Conservation (phyloP, 169 alveolate species). For the Eimeria necatrix region DNA sequence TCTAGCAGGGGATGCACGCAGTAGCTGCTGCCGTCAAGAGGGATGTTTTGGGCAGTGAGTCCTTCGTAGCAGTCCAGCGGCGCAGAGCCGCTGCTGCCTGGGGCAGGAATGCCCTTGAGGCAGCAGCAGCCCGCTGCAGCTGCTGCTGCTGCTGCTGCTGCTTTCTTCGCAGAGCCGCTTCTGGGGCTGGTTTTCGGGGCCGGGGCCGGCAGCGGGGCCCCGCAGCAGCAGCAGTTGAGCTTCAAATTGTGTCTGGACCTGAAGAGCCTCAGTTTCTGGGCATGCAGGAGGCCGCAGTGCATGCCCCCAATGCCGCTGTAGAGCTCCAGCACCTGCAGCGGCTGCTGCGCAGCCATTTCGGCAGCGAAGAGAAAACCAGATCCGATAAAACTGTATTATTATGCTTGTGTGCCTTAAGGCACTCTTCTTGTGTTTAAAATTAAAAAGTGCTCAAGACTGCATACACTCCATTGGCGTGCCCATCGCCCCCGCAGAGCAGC, state of each 20-base stretch:
- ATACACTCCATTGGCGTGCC: too few species aligned
- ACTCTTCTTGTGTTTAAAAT: too few species aligned
- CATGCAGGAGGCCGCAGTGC: conserved; percentile 73
- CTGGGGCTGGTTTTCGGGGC: background rate
- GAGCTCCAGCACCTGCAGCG: background rate
- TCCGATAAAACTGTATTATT: background rate
- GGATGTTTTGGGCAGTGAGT: background rate
- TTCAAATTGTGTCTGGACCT: background rate
- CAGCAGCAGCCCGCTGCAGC: background rate
- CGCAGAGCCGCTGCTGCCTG: background rate
- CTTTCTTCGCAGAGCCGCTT: background rate
- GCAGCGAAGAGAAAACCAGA: background rate
- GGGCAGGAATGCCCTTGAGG: background rate
- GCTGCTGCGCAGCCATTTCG: background rate
- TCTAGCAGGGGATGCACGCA: background rate
- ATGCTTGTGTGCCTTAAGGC: too few species aligned
- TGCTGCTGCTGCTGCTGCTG: background rate
- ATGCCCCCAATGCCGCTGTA: conserved; percentile 75
- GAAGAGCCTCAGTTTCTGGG: conserved; percentile 10
- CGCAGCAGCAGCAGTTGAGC: conserved; percentile 48
- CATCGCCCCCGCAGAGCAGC: too few species aligned
- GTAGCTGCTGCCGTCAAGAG: background rate
- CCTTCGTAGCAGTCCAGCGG: background rate
- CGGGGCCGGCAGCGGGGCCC: conserved; percentile 16
- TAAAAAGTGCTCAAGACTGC: too few species aligned